A percentile compares a stretch with the other conserved stretches of the same genome.
phyloP scores from a whole-genome alignment of 352 stramenopile genomes.

The Globisporangium iwayamae region DNA sequence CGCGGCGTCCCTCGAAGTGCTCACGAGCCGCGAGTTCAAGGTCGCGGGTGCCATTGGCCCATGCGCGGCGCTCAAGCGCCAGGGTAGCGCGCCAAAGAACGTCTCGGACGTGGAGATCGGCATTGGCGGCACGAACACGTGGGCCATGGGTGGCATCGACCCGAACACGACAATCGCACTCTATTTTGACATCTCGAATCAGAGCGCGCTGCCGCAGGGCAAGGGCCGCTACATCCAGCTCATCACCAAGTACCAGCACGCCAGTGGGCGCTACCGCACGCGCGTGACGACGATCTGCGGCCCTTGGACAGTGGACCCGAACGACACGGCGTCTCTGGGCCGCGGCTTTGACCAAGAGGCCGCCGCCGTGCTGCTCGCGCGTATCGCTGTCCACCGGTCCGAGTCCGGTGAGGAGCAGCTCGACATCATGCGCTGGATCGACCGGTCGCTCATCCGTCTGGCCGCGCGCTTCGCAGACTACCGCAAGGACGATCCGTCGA shows the following conservation, averaged over 20 bases:
- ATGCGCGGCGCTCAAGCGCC: slow-evolving; percentile 95
- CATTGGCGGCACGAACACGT: slow-evolving; percentile 86
- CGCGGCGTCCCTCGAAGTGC: slow-evolving; percentile 93
- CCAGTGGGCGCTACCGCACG: slow-evolving; percentile 93
- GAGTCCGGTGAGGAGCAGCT: slow-evolving; percentile 84
- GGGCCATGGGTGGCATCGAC: slow-evolving; percentile 97
- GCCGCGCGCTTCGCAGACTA: slow-evolving; percentile 99
- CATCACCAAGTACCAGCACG: slow-evolving; percentile 98
- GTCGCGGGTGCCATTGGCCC: slow-evolving; percentile 97
- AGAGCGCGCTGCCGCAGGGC: slow-evolving; percentile 57
- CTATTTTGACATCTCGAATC: slow-evolving; percentile 98
- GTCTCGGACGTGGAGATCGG: slow-evolving; percentile 98
- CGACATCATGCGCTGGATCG: slow-evolving; percentile 90
- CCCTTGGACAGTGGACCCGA: slow-evolving; percentile 91
- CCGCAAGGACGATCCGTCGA: slow-evolving; percentile 95
- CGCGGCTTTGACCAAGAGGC: slow-evolving; percentile 98
- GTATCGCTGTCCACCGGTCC: slow-evolving; percentile 83
- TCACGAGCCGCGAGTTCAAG: slow-evolving; percentile 99
- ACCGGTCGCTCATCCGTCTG: slow-evolving; percentile 97
- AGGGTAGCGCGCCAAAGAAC: slow-evolving; percentile 80
- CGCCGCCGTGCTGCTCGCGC: slow-evolving; percentile 95
- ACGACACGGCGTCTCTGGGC: slow-evolving; percentile 91
- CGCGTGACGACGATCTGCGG: slow-evolving; percentile 97
- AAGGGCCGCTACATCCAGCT: slow-evolving; percentile 97
- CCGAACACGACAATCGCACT: slow-evolving; percentile 97